Percentiles rank a stretch among this genome's conserved stretches.
Conservation (phyloP, 352 stramenopile species). For the Phytophthora cryptogea region DNA sequence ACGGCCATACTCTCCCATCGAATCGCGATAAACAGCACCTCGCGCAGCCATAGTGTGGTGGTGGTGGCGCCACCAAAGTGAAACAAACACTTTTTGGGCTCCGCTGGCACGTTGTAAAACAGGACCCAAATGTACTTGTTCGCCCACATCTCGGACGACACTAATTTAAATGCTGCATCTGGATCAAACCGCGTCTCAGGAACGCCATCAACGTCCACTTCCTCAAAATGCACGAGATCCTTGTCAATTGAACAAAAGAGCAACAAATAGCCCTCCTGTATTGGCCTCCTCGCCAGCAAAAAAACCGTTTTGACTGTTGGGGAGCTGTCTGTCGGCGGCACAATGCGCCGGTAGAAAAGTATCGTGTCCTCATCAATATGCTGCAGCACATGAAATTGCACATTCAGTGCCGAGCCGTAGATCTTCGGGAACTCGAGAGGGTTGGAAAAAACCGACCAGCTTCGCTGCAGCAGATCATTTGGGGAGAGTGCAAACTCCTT, state of each 20-base stretch:
- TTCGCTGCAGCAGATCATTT: slow-evolving; percentile 47
- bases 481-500: slow-evolving; percentile 55
- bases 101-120: slow-evolving; percentile 41
- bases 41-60: slow-evolving; percentile 60
- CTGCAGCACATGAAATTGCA: slow-evolving; percentile 55
- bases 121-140: slow-evolving; percentile 74
- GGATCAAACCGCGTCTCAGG: slow-evolving; percentile 11
- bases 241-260: slow-evolving; percentile 67
- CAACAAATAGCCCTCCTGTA: slow-evolving; percentile 63
- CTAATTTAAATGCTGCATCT: slow-evolving; percentile 1
- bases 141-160: slow-evolving; percentile 48
- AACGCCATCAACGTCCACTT: slow-evolving; percentile 34
- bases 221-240: slow-evolving; percentile 50
- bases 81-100: slow-evolving; percentile 42
- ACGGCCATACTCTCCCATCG: slow-evolving; percentile 69
- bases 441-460: slow-evolving; percentile 64
- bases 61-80: slow-evolving; percentile 65
- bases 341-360: slow-evolving; percentile 60
- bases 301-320: slow-evolving; percentile 61
- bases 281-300: slow-evolving; percentile 56
- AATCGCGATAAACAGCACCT: slow-evolving; percentile 72
- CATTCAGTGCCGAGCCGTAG: slow-evolving; percentile 48
- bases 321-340: slow-evolving; percentile 31
- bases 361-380: slow-evolving; percentile 57
- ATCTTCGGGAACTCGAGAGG: slow-evolving; percentile 50